These are phyloP conservation scores for Diaporthe caulivora DNA, from an alignment of 2,329 filamentous ascomycete genomes.

Conservation along the genomic window DNA sequence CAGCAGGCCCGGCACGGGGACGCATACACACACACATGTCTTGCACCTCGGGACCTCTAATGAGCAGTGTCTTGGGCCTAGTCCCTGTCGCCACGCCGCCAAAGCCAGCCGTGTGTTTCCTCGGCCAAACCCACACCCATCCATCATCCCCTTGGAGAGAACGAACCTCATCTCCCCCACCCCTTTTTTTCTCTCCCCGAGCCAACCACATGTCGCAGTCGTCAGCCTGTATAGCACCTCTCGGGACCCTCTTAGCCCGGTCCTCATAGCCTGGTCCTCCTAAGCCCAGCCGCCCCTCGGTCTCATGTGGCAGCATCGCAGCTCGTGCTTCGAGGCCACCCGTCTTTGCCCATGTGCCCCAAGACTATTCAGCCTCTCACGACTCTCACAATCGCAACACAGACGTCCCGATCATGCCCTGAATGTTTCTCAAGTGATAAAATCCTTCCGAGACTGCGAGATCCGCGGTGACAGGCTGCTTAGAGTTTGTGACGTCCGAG, in stretches of 20 bases:
- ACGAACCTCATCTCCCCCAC: not conserved
- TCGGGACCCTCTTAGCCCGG: not conserved
- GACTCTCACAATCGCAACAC: not conserved
- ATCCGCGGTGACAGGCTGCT: not conserved
- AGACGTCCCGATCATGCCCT: not conserved
- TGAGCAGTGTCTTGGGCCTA: not conserved
- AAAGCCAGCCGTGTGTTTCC: conserved; percentile 14
- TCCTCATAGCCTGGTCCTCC: not conserved
- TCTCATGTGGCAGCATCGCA: conserved; percentile 28
- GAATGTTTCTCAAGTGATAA: not conserved
- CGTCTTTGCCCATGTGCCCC: not conserved
- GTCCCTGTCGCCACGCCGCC: conserved; percentile 22
- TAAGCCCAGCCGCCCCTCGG: not conserved
- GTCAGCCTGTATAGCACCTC: not conserved
- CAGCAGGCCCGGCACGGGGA: too few species aligned
- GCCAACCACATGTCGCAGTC: not conserved
- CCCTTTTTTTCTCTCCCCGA: not conserved
- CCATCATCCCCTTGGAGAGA: not conserved
- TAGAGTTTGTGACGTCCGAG: conserved; percentile 9
- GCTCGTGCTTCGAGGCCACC: not conserved
- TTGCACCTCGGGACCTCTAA: not conserved
- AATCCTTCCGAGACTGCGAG: not conserved
- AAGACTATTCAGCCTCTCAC: conserved; percentile 9
- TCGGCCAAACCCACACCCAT: not conserved
- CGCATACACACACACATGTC: not conserved